phyloP scores from a whole-genome alignment of 306 rosid genomes.

The Ceratonia siliqua region DNA sequence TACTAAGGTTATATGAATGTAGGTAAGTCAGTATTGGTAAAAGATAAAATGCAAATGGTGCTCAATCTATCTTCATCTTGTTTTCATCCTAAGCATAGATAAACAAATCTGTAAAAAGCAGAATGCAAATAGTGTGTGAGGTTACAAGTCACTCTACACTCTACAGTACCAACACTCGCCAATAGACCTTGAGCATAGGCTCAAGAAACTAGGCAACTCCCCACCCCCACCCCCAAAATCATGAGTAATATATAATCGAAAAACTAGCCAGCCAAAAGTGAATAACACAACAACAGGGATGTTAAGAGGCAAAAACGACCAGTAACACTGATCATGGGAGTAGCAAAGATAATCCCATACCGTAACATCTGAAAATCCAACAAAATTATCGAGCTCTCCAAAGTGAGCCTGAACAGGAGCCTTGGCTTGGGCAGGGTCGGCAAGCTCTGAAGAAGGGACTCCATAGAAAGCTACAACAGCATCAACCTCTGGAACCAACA shows the following conservation, averaged over 20 bases:
- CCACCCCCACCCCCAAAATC: background rate
- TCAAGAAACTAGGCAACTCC: background rate
- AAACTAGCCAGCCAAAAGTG: background rate
- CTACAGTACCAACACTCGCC: background rate
- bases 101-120: background rate
- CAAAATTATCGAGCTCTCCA: slow-evolving; percentile 84
- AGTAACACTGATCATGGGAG: background rate
- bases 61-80: background rate
- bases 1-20: background rate
- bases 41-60: background rate
- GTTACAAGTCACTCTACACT: background rate
- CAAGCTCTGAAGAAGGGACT: slow-evolving; percentile 83
- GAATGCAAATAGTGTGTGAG: background rate
- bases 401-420: slow-evolving; percentile 96
- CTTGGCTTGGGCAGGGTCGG: slow-evolving; percentile 88
- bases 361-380: slow-evolving; percentile 91
- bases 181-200: background rate
- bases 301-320: background rate
- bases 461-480: slow-evolving; percentile 95
- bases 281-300: background rate
- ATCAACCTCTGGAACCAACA: slow-evolving; percentile 76
- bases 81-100: background rate
- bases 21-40: background rate
- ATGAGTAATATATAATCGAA: background rate
- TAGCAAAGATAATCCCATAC: slow-evolving; percentile 43